Evolutionary conservation across 2,329 filamentous ascomycete genomes (phyloP), one percentile per base, ranked within the genome.

Genomic region (Trichoderma harzianum): DNA sequence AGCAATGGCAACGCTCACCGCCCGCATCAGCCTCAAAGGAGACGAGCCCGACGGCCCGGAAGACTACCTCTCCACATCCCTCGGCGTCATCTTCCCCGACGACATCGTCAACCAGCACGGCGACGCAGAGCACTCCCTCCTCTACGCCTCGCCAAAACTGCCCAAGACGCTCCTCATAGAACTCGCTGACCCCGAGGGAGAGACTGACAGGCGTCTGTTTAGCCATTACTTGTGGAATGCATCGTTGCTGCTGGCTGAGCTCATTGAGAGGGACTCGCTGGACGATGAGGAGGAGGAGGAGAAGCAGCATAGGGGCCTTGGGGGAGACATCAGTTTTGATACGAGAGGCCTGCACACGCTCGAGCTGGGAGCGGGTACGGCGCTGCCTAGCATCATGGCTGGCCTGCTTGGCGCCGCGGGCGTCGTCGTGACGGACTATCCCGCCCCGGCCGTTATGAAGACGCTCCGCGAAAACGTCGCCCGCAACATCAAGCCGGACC

Each of bases 161-260:
- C 85, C 83, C 18, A 78, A 77, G 67, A 82, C 83, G 12, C 77
- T 88, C 58, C 74, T 78, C 58, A 81, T 88, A 75, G 80, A 81
- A 10, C 82, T 88, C 21, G 80, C 84, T 26, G 83, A 88, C 75
- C 89, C 82, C 14, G 78, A 82, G 36, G 82, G 79, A 36, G 88
- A 90, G 69, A 80, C 84, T 34, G 87, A 89, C 75, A 82, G 90
- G 64, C 79, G 81, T 24, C 85, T 93, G 58, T 93, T 93, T 78
- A 89, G 89, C 73, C 91, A 94, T 78, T 93, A 91, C 79, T 81
- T 93, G 30, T 94, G 91, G 91, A 94, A 94, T 80, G 85, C 91
- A 7, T 85, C 84, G 21, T 79, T 90, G 62, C 79, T 87, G 74
- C 82, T 89, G 1, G 87, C 86, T 10, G 87, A 89, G 79, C 81